A percentile compares a stretch with the other conserved stretches of the same genome.
Conservation (phyloP, 1,139 yeast species). For the Geotrichum restrictum region DNA sequence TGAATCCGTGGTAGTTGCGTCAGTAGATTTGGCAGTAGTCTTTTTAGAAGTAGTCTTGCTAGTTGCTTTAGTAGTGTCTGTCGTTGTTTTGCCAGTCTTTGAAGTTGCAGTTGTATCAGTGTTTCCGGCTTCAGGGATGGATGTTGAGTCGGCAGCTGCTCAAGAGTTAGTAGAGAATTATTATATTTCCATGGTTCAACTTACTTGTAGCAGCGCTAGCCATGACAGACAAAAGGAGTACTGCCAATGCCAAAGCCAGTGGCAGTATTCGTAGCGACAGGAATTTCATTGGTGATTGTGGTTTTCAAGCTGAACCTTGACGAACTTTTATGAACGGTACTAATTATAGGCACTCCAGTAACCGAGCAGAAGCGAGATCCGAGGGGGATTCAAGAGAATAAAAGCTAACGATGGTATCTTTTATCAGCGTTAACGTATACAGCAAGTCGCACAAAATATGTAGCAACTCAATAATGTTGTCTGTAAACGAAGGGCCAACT, state of each 20-base stretch:
- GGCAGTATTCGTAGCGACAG: conserved; percentile 6
- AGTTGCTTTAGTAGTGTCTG: conserved; percentile 14
- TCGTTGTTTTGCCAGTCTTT: neutral
- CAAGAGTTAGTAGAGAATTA: neutral
- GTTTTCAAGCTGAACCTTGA: too few relatives aligned
- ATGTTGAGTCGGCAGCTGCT: neutral
- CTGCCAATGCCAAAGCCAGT: neutral
- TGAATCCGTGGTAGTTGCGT: neutral
- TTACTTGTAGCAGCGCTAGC: conserved; percentile 4
- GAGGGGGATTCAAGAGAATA: neutral
- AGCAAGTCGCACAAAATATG: neutral
- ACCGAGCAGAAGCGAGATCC: neutral
- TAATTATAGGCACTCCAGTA: neutral
- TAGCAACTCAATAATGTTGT: too few relatives aligned
- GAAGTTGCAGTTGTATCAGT: neutral
- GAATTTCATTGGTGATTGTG: conserved; percentile 4
- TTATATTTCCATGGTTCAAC: neutral
- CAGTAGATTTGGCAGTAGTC: neutral
- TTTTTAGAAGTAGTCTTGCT: conserved; percentile 12
- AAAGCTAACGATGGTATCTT: neutral
- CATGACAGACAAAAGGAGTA: neutral
- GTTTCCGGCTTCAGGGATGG: conserved; percentile 11
- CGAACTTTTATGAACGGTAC: too few relatives aligned
- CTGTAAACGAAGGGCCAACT: too few relatives aligned
- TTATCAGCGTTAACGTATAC: too few relatives aligned